These are phyloP conservation scores for Yueomyces sinensis DNA, from an alignment of 805 yeast species.

Conservation along the genomic window DNA sequence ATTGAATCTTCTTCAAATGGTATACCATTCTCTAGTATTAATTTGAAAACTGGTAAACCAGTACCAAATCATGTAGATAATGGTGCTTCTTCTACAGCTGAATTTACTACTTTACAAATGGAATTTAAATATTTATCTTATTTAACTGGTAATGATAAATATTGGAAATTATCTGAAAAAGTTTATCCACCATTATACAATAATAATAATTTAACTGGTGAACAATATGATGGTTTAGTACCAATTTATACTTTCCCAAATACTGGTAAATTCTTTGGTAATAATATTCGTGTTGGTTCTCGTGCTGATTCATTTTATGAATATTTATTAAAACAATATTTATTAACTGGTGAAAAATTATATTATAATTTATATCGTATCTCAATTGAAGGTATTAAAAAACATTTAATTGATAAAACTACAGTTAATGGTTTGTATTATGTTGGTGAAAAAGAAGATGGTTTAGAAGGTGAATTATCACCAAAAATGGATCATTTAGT, in stretches of 20 bases:
- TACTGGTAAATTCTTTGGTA: slow-evolving; percentile 54
- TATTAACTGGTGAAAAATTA: slow-evolving; percentile 54
- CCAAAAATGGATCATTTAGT: slow-evolving; percentile 87
- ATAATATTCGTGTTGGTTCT: slow-evolving; percentile 67
- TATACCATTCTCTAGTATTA: slow-evolving; percentile 68
- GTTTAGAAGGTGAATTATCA: slow-evolving; percentile 43
- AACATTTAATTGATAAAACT: slow-evolving; percentile 47
- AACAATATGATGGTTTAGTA: slow-evolving; percentile 49
- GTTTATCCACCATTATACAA: slow-evolving; percentile 59
- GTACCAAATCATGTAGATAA: slow-evolving; percentile 45
- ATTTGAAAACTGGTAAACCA: slow-evolving; percentile 52
- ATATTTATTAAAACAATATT: slow-evolving; percentile 70
- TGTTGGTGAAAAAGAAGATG: slow-evolving; percentile 66
- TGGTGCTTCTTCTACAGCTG: slow-evolving; percentile 84
- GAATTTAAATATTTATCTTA: slow-evolving; percentile 74
- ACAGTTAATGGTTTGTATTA: slow-evolving; percentile 50
- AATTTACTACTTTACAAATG: slow-evolving; percentile 74
- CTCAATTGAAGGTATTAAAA: slow-evolving; percentile 64
- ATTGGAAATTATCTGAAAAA: slow-evolving; percentile 69
- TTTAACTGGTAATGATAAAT: slow-evolving; percentile 65
- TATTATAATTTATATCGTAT: slow-evolving; percentile 68
- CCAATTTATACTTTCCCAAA: slow-evolving; percentile 73
- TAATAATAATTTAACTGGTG: slow-evolving; percentile 28
- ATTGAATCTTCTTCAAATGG: slow-evolving; percentile 50
- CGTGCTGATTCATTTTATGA: slow-evolving; percentile 92